Conservation (phyloP, 306 rosid species). For the Cucurbita moschata region DNA sequence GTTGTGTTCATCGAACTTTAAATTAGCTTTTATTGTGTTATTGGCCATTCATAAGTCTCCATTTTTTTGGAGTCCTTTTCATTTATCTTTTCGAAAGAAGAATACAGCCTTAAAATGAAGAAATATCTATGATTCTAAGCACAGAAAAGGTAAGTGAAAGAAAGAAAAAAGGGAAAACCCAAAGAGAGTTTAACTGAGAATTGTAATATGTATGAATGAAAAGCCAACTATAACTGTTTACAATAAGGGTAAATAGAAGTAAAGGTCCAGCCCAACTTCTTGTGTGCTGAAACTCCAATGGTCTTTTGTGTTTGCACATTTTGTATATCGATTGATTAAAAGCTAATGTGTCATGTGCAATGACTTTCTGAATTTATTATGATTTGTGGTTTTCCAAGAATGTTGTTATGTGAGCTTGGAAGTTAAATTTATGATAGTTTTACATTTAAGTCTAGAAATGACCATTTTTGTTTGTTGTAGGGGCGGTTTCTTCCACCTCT, state of each 20-base stretch:
- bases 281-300: not conserved
- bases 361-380: not conserved
- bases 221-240: not conserved
- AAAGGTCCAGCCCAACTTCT: not conserved
- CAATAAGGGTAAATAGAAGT: not conserved
- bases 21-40: not conserved
- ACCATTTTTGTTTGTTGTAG: constrained; percentile 20
- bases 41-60: not conserved
- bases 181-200: not conserved
- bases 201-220: not conserved
- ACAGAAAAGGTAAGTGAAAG: not conserved
- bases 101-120: not conserved
- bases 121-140: not conserved
- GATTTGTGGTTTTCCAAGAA: not conserved
- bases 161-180: not conserved
- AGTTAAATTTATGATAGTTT: not conserved
- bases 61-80: not conserved
- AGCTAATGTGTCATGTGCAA: not conserved
- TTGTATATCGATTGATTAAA: not conserved
- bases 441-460: not conserved
- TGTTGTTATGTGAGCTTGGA: not conserved
- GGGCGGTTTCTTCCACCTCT: constrained; percentile 81
- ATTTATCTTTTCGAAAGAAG: not conserved
- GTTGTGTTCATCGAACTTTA: not conserved
- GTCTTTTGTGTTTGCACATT: not conserved